Evolutionary conservation across 192 early-diverging fungal genomes (phyloP), one percentile per base, ranked within the genome.

Genomic region (Coemansia pectinata): DNA sequence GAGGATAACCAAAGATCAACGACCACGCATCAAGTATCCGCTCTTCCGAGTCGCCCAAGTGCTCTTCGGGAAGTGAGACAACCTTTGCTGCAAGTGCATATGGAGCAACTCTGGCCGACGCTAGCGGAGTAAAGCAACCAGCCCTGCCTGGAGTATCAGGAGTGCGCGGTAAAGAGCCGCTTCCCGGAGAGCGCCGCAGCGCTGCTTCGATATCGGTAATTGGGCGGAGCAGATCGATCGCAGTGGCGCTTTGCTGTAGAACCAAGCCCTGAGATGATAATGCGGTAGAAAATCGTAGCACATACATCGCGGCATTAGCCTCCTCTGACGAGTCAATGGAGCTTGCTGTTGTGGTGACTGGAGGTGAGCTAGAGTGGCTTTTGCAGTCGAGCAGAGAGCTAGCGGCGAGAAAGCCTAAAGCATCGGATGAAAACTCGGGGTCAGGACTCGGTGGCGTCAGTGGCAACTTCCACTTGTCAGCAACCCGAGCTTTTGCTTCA

Each of bases 1-100:
- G 23, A 9, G 80, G 42, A 33, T 83, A 83, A 5, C 80, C 80
- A 52, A 83, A 74, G 6, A 53, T 42, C 33, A 33, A 11, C n/a
- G 80, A 62, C 80, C 80, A 83, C 6, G 72, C 62, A 6, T 74
- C 65, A 5, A 83, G 39, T 15, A 70, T 34, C 10, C 66, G 25
- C 3, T 72, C 72, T 33, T 83, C 80, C 0, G 31, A 39, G 23
- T 69, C 62, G 42, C 66, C 76, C 21, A 75, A 50, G 17, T 61
- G 23, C 15, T 1, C 31, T 2, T 31, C 23, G 2, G 80, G 80
- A n/a, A 70, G 64, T 0, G 72, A 70, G 19, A 83, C 36, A 6
- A 83, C 36, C 17, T 55, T 47, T 25, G 72, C 80, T 11, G 62
- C 19, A 10, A 71, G 40, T 1, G 74, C 80, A 23, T 74, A 71